Base-by-base conservation (phyloP, 495 filamentous ascomycete genomes). In the Daldinia caldariorum region DNA sequence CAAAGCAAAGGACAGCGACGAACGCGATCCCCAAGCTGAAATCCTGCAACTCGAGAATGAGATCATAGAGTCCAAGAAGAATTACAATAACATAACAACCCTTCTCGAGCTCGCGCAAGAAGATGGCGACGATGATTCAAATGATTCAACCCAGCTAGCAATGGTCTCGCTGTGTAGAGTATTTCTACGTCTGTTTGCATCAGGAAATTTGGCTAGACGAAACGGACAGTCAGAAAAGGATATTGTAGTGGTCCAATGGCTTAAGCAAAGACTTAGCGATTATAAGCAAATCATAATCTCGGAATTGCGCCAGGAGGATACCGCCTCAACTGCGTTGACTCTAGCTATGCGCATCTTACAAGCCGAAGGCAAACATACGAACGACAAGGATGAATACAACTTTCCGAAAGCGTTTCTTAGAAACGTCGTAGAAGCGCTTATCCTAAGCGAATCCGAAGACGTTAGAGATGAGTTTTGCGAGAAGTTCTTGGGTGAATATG, bases 11-110 rank as follows among this genome's bases (percentile, higher is more conserved):
- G 79, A 77, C 54, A 77, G 74, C 58, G 74, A 79, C 67, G 77
- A 81, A 67, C 78, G 86, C 63, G 82, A 87, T 76, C 77, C 77
- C 9, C 81, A 87, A 74, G 80, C 84, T 54, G 83, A 87, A 56
- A 89, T 95, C 61, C 78, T 90, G 59, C 72, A 85, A 16, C 87
- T 97, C 22, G 93, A 97, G 81, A 81, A 85, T 65, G 88, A 93
- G 67, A 91, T 97, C 53, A 83, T 90, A 63, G 89, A 94, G 77
- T 96, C 93, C 29, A 90, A 89, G 64, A 91, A 91, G 76, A 84
- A 97, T 78, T 97, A 95, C 84, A 97, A 99, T 82, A 93, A 95
- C 71, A 96, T 97, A 73, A 88, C 89, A 8, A 89, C 83, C 0
- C 79, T 98, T 43, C 82, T 96, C 38, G 83, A 84, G 8, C 81